Percentiles rank a stretch among this genome's conserved stretches.
Conservation (phyloP, 1,139 yeast genomes). For the Candida neerlandica region DNA sequence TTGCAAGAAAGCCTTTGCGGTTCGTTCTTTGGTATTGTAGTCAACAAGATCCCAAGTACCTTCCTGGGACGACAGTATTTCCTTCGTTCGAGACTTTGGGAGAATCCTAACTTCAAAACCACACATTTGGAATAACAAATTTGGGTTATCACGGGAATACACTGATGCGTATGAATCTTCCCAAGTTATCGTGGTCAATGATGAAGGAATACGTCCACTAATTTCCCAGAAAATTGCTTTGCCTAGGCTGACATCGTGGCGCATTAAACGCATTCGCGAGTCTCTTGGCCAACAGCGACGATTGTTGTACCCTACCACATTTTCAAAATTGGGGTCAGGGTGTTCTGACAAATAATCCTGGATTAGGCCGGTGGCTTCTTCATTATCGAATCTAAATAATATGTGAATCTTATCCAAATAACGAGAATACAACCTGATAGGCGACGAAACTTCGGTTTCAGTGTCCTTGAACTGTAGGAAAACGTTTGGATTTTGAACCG, state of each 20-base stretch:
- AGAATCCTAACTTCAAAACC: conserved; percentile 92
- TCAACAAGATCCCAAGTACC: conserved; percentile 91
- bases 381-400: conserved; percentile 71
- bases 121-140: conserved; percentile 84
- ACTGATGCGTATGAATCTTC: conserved; percentile 82
- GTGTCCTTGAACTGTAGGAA: conserved; percentile 70
- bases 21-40: conserved; percentile 74
- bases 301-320: conserved; percentile 84
- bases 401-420: conserved; percentile 83
- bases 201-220: conserved; percentile 72
- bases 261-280: conserved; percentile 83
- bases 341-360: conserved; percentile 79
- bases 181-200: conserved; percentile 78
- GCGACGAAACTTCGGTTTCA: conserved; percentile 62
- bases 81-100: conserved; percentile 66
- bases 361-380: conserved; percentile 74
- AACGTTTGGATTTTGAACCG: conserved; percentile 68
- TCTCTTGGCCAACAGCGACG: conserved; percentile 96
- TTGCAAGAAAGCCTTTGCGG: conserved; percentile 85
- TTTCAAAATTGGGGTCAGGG: conserved; percentile 90
- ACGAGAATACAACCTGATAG: conserved; percentile 80
- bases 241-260: conserved; percentile 91
- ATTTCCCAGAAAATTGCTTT: conserved; percentile 93
- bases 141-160: conserved; percentile 88
- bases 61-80: conserved; percentile 56